These are phyloP conservation scores for Conticribra weissflogii DNA, from an alignment of 108 stramenopile genomes.

Conservation along the genomic window DNA sequence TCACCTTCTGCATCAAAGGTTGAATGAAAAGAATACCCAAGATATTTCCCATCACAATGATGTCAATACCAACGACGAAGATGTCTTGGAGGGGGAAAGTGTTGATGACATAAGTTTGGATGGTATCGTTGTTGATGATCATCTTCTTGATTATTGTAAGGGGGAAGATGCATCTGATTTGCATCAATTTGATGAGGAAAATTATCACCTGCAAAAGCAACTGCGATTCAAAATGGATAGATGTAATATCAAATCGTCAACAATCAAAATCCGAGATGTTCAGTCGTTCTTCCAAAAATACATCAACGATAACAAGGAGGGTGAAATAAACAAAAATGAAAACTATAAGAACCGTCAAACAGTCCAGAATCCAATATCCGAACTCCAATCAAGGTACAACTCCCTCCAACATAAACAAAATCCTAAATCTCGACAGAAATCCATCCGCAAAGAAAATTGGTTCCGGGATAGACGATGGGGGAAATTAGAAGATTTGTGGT, in stretches of 20 bases:
- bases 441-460: constrained; percentile 31
- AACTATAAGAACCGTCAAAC: too few relatives aligned
- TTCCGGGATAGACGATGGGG: constrained; percentile 1
- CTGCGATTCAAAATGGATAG: background rate
- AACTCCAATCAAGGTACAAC: constrained; percentile 12
- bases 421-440: constrained; percentile 9
- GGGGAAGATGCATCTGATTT: background rate
- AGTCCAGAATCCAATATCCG: background rate
- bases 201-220: background rate
- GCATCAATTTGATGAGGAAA: background rate
- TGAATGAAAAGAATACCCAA: too few relatives aligned
- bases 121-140: background rate
- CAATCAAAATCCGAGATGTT: background rate
- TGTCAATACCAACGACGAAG: background rate
- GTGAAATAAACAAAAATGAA: too few relatives aligned
- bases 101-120: background rate
- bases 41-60: too few relatives aligned
- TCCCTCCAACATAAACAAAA: constrained; percentile 6
- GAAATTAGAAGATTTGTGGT: constrained; percentile 10
- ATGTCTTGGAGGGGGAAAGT: background rate
- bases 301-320: background rate
- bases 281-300: background rate
- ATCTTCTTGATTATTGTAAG: background rate
- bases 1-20: too few relatives aligned
- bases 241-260: background rate